Evolutionary conservation across 257 asterid genomes (phyloP), one percentile per base, ranked within the genome.

Genomic region (Fraxinus americana): DNA sequence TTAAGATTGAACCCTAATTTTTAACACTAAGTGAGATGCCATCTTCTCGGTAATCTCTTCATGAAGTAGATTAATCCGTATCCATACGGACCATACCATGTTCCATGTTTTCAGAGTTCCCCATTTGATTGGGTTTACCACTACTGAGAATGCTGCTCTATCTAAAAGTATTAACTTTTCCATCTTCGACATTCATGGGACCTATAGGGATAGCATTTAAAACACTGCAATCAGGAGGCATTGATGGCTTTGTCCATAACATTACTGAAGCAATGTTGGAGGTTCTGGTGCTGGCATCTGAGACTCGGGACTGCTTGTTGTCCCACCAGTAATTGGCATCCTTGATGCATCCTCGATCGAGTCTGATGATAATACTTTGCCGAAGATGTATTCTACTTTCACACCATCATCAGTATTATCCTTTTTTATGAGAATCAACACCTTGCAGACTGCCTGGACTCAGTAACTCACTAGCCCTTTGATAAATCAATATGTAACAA

Each of bases 231-330:
- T 89, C 98, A 4, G 95, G 98, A 35, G 99, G 98, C 84, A 92
- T 96, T 79, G 98, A 93, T 19, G 99, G 99, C 89, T 89, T 96
- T 72, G 99, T 96, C 99, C 99, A 96, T 83, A 93, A 89, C 67
- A 87, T 83, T 77, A 85, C 88, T 73, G 96, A 71, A 79, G 83
- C 61, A 72, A 73, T 83, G 75, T 78, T 83, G 70, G 93, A 80
- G 82, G 87, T 83, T 83, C 93, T 54, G 92, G 85, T 5, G 77
- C 87, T 82, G 86, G 86, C 77, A 83, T 86, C 72, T 75, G 83
- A 78, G 89, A 66, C 74, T 85, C 94, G 0, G 78, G 77, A 85
- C 74, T 71, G 76, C 78, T 80, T 81, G 75, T 65, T 38, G 74
- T 75, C 81, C 83, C 85, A 73, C 82, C 83, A 75, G 48, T 73